phyloP scores from a whole-genome alignment of 164 flowering plant species.

The Stephania yunnanensis region DNA sequence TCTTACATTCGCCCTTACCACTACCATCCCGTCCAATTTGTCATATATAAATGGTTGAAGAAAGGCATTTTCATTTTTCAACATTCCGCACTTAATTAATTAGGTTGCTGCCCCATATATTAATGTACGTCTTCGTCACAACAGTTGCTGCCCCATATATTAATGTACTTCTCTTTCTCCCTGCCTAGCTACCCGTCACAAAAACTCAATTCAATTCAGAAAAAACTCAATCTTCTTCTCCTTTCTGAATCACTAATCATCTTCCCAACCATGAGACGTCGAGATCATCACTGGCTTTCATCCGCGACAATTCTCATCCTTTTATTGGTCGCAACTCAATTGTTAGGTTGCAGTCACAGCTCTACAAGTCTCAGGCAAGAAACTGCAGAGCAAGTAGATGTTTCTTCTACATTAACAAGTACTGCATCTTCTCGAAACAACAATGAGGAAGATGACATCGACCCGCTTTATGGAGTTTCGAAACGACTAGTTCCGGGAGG shows the following conservation, averaged over 20 bases:
- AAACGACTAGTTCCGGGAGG: conserved; percentile 25
- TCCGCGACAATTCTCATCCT: neutral
- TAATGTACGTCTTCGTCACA: neutral
- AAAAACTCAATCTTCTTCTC: neutral
- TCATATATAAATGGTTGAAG: too few relatives aligned
- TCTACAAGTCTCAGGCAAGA: conserved; percentile 1
- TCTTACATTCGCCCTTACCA: too few relatives aligned
- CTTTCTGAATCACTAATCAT: neutral
- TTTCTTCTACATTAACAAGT: neutral
- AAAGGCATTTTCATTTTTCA: neutral
- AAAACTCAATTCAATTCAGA: too few relatives aligned
- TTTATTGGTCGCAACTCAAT: neutral
- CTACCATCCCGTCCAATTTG: too few relatives aligned
- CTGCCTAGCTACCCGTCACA: neutral
- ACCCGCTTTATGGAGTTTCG: conserved; percentile 20
- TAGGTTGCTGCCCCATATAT: neutral
- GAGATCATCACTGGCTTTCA: neutral
- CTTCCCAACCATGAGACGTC: neutral
- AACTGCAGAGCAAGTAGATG: neutral
- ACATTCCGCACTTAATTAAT: neutral
- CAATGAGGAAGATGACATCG: neutral
- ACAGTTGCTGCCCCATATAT: neutral
- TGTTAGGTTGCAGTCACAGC: neutral
- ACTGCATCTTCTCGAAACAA: neutral
- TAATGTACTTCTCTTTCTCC: neutral